phyloP scores from a whole-genome alignment of 2,329 filamentous ascomycete genomes.

The Didymella arachidicola region DNA sequence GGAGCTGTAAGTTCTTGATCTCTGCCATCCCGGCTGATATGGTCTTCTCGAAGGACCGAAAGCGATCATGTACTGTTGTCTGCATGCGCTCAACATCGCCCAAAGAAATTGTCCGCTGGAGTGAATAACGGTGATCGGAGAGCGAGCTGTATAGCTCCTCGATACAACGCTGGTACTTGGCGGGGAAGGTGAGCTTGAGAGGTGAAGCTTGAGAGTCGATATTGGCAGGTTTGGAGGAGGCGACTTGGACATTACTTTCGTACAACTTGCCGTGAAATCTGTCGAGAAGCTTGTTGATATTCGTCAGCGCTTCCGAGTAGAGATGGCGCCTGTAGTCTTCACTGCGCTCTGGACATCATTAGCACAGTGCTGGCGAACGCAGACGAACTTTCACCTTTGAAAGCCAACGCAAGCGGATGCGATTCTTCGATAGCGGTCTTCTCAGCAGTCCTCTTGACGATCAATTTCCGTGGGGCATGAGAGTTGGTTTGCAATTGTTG shows the following conservation, averaged over 20 bases:
- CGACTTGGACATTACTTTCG: constrained; percentile 25
- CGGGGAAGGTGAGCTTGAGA: constrained; percentile 27
- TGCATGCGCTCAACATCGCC: constrained; percentile 22
- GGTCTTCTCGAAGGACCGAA: constrained; percentile 31
- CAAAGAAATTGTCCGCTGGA: constrained; percentile 17
- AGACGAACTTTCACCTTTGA: constrained; percentile 34
- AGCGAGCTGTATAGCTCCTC: constrained; percentile 32
- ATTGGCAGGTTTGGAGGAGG: constrained; percentile 15
- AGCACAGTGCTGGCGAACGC: constrained; percentile 4
- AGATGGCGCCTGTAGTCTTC: constrained; percentile 38
- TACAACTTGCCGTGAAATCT: constrained; percentile 22
- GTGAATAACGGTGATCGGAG: constrained; percentile 25
- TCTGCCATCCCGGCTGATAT: constrained; percentile 31
- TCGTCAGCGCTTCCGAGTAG: constrained; percentile 25
- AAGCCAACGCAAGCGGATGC: constrained; percentile 39
- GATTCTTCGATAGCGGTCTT: constrained; percentile 10
- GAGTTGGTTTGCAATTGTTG: constrained; percentile 17
- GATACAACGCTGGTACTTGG: constrained; percentile 29
- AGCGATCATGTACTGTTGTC: constrained; percentile 29
- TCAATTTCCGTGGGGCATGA: constrained; percentile 20
- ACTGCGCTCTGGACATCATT: constrained; percentile 35
- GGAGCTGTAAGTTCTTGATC: constrained; percentile 29
- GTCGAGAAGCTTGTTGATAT: constrained; percentile 34
- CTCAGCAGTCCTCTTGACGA: constrained; percentile 7
- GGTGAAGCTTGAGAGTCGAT: constrained; percentile 14